phyloP scores from a whole-genome alignment of 225 moss, liverwort and hornwort species.

The Anthoceros angustus region DNA sequence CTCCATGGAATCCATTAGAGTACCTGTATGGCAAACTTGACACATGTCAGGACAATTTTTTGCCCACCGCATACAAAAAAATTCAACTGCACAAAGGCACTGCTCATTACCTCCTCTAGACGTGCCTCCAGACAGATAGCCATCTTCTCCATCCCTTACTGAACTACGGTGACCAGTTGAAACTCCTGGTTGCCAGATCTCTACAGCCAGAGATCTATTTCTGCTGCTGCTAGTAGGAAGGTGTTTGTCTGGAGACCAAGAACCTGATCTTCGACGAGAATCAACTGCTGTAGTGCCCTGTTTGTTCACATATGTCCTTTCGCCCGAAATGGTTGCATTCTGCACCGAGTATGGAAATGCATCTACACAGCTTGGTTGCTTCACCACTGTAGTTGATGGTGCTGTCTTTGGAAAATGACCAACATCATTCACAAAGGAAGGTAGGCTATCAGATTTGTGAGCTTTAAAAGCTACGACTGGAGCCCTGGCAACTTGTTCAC shows the following conservation, averaged over 20 bases:
- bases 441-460: too few species aligned
- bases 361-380: not conserved
- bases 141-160: not conserved
- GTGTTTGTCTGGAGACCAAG: not conserved
- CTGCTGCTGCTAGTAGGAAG: not conserved
- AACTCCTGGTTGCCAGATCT: not conserved
- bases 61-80: conserved; percentile 13
- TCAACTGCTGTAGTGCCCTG: not conserved
- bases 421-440: not conserved
- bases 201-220: not conserved
- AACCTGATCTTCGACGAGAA: not conserved
- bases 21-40: conserved; percentile 40
- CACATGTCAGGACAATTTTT: conserved; percentile 8
- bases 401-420: not conserved
- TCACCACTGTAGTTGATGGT: not conserved
- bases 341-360: not conserved
- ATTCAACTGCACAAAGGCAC: conserved; percentile 30
- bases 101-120: conserved; percentile 18
- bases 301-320: not conserved
- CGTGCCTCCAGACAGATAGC: not conserved
- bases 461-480: too few species aligned
- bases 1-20: conserved; percentile 86
- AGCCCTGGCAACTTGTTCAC: too few species aligned
- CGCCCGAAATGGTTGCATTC: not conserved
- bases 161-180: not conserved